phyloP scores from a whole-genome alignment of 345 rosid genomes.

The Gossypium sturtianum region DNA sequence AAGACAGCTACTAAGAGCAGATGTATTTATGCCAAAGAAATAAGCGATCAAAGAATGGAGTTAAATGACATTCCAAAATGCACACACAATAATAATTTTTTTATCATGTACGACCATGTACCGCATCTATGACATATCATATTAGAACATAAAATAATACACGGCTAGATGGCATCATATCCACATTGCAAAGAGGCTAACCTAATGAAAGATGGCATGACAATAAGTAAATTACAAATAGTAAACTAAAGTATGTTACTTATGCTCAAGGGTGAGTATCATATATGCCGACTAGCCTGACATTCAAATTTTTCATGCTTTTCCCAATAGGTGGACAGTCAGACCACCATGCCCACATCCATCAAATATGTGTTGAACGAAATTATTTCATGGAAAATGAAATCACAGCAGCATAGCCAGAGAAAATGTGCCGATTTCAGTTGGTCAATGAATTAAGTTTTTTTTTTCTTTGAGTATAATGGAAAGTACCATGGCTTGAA shows the following conservation, averaged over 20 bases:
- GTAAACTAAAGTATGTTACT: not conserved
- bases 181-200: not conserved
- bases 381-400: not conserved
- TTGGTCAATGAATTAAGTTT: not conserved
- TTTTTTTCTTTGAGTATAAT: not conserved
- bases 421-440: not conserved
- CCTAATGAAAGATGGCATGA: not conserved
- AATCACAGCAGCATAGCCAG: not conserved
- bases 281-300: not conserved
- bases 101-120: not conserved
- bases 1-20: not conserved
- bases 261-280: not conserved
- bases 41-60: not conserved
- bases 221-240: not conserved
- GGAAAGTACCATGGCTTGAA: not conserved
- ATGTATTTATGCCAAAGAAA: not conserved
- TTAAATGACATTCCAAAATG: conserved; percentile 1
- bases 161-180: not conserved
- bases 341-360: not conserved
- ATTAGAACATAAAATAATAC: not conserved
- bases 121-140: not conserved
- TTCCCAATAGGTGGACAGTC: not conserved
- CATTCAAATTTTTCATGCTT: not conserved
- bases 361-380: not conserved
- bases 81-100: not conserved